These are phyloP conservation scores for Ascochyta lentis DNA, from an alignment of 2,329 filamentous ascomycete genomes.

Conservation along the genomic window DNA sequence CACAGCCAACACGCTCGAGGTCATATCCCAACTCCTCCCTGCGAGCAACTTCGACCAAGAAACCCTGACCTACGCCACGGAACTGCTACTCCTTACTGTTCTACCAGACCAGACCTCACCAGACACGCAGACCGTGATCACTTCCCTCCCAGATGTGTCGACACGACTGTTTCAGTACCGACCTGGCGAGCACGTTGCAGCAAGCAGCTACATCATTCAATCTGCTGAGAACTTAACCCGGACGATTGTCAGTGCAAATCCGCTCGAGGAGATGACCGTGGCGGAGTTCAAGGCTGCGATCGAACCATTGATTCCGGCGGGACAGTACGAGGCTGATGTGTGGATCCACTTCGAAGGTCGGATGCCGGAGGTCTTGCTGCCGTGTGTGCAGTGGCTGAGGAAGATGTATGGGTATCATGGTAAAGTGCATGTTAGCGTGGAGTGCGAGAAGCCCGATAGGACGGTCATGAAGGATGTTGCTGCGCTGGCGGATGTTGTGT, in stretches of 20 bases:
- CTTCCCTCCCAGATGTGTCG: slow-evolving; percentile 59
- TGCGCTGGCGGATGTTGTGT: slow-evolving; percentile 71
- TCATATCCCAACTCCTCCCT: slow-evolving; percentile 64
- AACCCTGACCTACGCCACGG: not conserved
- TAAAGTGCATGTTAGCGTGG: slow-evolving; percentile 67
- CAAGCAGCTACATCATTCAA: slow-evolving; percentile 73
- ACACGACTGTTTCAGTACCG: slow-evolving; percentile 42
- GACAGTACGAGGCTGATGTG: slow-evolving; percentile 4
- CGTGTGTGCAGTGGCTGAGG: slow-evolving; percentile 66
- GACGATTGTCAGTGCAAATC: slow-evolving; percentile 74
- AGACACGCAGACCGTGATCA: slow-evolving; percentile 60
- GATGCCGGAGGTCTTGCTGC: slow-evolving; percentile 65
- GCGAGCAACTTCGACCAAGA: not conserved
- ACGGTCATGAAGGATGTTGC: slow-evolving; percentile 66
- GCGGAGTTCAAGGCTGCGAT: slow-evolving; percentile 63
- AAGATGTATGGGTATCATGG: slow-evolving; percentile 39
- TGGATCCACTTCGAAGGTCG: slow-evolving; percentile 83
- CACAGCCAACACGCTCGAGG: slow-evolving; percentile 73
- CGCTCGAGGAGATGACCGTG: slow-evolving; percentile 70
- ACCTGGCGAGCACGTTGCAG: slow-evolving; percentile 60
- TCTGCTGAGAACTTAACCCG: slow-evolving; percentile 65
- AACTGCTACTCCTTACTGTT: slow-evolving; percentile 51
- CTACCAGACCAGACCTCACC: slow-evolving; percentile 63
- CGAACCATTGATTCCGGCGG: slow-evolving; percentile 41
- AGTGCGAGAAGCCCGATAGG: slow-evolving; percentile 73